Evolutionary conservation across 2,329 filamentous ascomycete genomes (phyloP), one percentile per base, ranked within the genome.

Genomic region (Lecanicillium sp.): DNA sequence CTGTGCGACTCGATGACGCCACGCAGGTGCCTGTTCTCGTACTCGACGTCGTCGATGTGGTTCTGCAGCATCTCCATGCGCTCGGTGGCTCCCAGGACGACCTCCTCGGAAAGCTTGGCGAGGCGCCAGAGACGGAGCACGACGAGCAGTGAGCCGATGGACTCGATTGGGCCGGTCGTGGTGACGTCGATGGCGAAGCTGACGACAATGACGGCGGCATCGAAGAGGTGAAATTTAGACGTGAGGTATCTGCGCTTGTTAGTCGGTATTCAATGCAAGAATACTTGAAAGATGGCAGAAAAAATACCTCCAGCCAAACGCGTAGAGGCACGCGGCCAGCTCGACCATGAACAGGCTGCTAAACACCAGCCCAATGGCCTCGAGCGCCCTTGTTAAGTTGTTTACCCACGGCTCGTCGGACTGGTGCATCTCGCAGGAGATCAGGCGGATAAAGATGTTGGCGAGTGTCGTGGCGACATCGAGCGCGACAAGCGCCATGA

Each of bases 31-130:
- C 48, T 58, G 42, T 74, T 74, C 48, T 74, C 77, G 44, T 61
- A 65, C 57, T 77, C 73, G 8, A 84, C 62, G 21, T 70, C 63
- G 41, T 74, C 70, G 21, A 85, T 67, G 47, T 71, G 64, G 44
- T 70, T 62, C 53, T 78, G 69, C 32, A 85, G 63, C 9, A 72
- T 71, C 52, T 82, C 80, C 67, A 81, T 76, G 59, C 79, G 71
- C 62, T 86, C 81, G 29, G 77, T 67, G 2, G 81, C 80, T 8
- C 79, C 81, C 6, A 82, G 72, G 24, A 76, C 77, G 52, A 86
- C 70, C 62, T 87, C 83, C 58, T 87, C 81, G 6, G 84, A 77
- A 44, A 86, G 83, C 67, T 86, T 85, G 60, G 85, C 78, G 37
- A 87, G 73, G 14, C 84, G 74, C 78, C 82, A 86, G 3, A 87